Evolutionary conservation across 2,329 filamentous ascomycete genomes (phyloP), one percentile per base, ranked within the genome.

Genomic region (Metarhizium humberi): DNA sequence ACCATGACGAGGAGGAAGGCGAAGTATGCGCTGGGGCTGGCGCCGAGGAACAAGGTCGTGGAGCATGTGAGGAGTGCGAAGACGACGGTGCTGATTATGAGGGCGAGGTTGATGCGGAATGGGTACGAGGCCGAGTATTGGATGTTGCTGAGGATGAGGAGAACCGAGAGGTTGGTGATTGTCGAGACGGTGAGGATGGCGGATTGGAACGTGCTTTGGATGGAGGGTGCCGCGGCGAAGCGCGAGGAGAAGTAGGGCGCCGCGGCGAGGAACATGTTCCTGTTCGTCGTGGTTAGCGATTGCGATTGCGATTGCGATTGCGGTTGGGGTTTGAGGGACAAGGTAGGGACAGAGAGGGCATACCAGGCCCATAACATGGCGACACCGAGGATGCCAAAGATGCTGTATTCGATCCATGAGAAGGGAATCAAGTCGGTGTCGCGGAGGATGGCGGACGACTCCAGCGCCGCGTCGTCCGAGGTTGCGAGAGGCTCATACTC

Each of bases 331-430:
- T 30, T 8, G 6, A 38, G 25, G 10, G 8, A 50, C 25, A 25
- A 25, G 25, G 25, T 25, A 25, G 25, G 25, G 25, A 25, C 25
- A 16, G 5, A 38, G 51, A 29, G 20, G 38, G 36, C 81, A 62
- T 81, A 95, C 92, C 92, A 97, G 55, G 92, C 91, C 92, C 92
- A 97, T 48, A 97, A 79, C 94, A 97, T 97, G 53, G 92, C 89
- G 55, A 96, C 79, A 52, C 94, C 94, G 30, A 97, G 76, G 52
- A 96, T 74, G 55, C 87, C 76, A 71, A 97, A 97, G 66, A 96
- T 86, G 63, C 73, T 75, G 72, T 97, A 99, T 69, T 95, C 89
- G 40, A 89, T 66, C 84, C 88, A 91, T 59, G 90, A 95, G 73
- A 96, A 96, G 18, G 77, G 76, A 38, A 73, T 64, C 40, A 75